A percentile compares a stretch with the other conserved stretches of the same genome.
Conservation (phyloP, 805 yeast genomes). For the Saccharomycopsis synnaedendra region DNA sequence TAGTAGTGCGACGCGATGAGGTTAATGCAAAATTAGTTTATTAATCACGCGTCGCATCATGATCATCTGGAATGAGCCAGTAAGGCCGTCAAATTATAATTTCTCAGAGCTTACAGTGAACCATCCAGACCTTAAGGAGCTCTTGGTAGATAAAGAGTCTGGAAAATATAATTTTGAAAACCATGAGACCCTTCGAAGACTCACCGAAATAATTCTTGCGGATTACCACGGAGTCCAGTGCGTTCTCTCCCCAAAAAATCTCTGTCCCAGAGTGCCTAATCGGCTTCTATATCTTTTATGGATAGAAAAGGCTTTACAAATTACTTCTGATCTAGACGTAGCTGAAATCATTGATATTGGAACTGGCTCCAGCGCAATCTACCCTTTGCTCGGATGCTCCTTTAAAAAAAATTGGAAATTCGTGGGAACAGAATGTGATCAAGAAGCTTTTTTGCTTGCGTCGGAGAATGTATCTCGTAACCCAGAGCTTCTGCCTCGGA, state of each 20-base stretch:
- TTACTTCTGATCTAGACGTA: slow-evolving; percentile 24
- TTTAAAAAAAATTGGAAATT: slow-evolving; percentile 19
- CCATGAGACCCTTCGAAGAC: not conserved
- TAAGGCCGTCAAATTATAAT: not conserved
- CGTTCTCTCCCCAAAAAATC: slow-evolving; percentile 1
- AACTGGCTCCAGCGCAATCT: slow-evolving; percentile 34
- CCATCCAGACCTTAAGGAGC: not conserved
- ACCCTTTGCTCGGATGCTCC: slow-evolving; percentile 28
- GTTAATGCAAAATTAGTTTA: not conserved
- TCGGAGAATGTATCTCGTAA: slow-evolving; percentile 17
- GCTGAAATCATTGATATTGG: slow-evolving; percentile 29
- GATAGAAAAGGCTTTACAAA: slow-evolving; percentile 1
- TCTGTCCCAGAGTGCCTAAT: slow-evolving; percentile 16
- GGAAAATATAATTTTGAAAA: not conserved
- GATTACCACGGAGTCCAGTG: slow-evolving; percentile 7
- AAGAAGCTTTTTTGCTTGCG: slow-evolving; percentile 23
- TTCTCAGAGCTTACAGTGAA: not conserved
- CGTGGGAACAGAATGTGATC: slow-evolving; percentile 31
- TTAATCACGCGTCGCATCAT: not conserved
- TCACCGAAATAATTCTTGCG: slow-evolving; percentile 6
- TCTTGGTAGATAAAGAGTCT: not conserved
- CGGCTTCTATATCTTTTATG: slow-evolving; percentile 11
- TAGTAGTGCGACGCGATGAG: not conserved
- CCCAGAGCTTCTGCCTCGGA: not conserved
- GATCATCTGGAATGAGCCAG: not conserved